Base-by-base conservation (phyloP, 2,329 filamentous ascomycete species). In the Fusarium sulawesiense region DNA sequence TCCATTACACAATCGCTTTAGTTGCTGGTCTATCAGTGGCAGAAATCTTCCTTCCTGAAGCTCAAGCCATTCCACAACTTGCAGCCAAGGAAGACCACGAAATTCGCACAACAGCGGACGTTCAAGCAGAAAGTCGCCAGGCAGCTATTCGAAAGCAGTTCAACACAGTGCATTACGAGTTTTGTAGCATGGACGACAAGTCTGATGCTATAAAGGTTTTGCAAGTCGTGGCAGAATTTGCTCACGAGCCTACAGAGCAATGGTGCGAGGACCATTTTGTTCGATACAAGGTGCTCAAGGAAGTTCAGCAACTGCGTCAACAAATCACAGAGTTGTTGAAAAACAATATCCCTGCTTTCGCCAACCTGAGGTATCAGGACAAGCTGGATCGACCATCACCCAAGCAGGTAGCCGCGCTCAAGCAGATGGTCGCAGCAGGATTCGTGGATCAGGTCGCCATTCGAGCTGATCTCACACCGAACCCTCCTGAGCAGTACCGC, bases 371-470 rank as follows among this genome's bases (percentile, higher is more conserved):
- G 56, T 87, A 86, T 70, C 79, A 85, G 57, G 87, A 89, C 30
- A 86, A 84, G 73, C 83, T 91, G 4, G 83, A 86, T 49, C 83
- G 85, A 1, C 89, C 89, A 0, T 87, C 88, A 0, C 82, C 89
- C 9, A 91, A 90, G 71, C 91, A 94, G 76, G 83, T 97, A 29
- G 90, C 90, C 48, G 89, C 93, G 1, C 84, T 99, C 29, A 97
- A 97, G 79, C 93, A 98, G 77, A 97, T 98, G 82, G 90, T 93
- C 23, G 93, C 95, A 0, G 92, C 93, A 0, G 96, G 95, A 2
- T 98, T 98, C 82, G 89, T 98, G 75, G 96, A 99, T 80, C 92
- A 98, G 73, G 88, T 99, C 42, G 96, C 96, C 47, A 94, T 98
- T 73, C 92, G 96, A 64, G 93, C 93, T 6, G 95, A 99, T 79